These are phyloP conservation scores for Fusarium sp. DNA, from an alignment of 2,329 filamentous ascomycete species.

Conservation along the genomic window DNA sequence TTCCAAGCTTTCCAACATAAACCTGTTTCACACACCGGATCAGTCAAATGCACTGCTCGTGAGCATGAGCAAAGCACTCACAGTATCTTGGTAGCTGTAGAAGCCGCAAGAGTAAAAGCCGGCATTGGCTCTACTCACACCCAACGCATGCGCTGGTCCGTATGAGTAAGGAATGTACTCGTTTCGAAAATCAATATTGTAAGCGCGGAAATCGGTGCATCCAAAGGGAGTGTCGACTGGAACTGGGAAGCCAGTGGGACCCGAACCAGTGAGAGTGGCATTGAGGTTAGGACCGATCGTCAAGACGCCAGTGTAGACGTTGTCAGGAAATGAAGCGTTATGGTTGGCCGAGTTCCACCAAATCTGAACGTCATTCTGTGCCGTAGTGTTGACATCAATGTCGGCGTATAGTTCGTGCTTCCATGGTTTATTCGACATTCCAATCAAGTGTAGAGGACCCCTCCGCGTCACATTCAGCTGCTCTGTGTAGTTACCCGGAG, in stretches of 20 bases:
- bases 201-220: constrained; percentile 70
- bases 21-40: constrained; percentile 52
- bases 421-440: constrained; percentile 58
- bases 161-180: constrained; percentile 61
- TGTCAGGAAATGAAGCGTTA: constrained; percentile 61
- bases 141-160: constrained; percentile 70
- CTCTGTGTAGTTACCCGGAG: constrained; percentile 70
- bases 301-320: constrained; percentile 70
- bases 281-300: constrained; percentile 73
- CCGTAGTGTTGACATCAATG: constrained; percentile 54
- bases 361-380: constrained; percentile 63
- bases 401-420: constrained; percentile 50
- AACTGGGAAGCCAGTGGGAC: constrained; percentile 71
- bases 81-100: constrained; percentile 76
- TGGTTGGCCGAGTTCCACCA: constrained; percentile 68
- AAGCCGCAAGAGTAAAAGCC: constrained; percentile 75
- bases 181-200: constrained; percentile 75
- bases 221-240: constrained; percentile 72
- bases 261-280: constrained; percentile 69
- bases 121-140: constrained; percentile 71
- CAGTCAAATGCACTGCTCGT: background rate
- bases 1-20: constrained; percentile 75
- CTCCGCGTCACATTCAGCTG: constrained; percentile 73
- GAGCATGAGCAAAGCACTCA: constrained; percentile 47
- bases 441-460: constrained; percentile 70